Conservation (phyloP, 2,329 filamentous ascomycete species). For the Fusarium graminum region DNA sequence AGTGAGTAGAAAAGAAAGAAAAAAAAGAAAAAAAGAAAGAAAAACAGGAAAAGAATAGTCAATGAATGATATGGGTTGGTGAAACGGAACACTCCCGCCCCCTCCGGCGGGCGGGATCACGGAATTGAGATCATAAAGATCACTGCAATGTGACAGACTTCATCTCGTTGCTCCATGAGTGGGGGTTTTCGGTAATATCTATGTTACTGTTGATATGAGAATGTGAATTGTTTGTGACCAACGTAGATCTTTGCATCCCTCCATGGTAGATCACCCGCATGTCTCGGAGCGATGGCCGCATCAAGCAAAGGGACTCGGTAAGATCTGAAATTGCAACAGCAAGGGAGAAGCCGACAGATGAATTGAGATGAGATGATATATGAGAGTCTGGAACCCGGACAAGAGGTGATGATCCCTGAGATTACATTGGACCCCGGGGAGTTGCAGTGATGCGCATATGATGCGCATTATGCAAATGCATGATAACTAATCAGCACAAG, state of each 20-base stretch:
- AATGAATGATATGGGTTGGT: neutral
- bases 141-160: neutral
- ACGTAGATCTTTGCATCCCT: conserved; percentile 30
- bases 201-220: conserved; percentile 17
- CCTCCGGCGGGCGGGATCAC: neutral
- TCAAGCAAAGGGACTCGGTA: conserved; percentile 6
- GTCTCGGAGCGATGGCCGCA: conserved; percentile 27
- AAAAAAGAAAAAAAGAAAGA: neutral
- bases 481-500: conserved; percentile 6
- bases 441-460: conserved; percentile 22
- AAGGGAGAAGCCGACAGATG: conserved; percentile 20
- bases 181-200: neutral
- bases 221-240: conserved; percentile 35
- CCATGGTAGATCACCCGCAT: conserved; percentile 28
- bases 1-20: neutral
- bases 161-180: conserved; percentile 6
- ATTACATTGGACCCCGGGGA: neutral
- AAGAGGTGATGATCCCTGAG: neutral
- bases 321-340: conserved; percentile 5
- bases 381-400: conserved; percentile 7
- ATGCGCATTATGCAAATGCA: conserved; percentile 31
- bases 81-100: neutral
- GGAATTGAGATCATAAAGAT: neutral
- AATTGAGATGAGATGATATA: neutral
- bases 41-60: neutral